A percentile compares a stretch with the other conserved stretches of the same genome.
These are phyloP conservation scores for Phytophthora cryptogea DNA, from an alignment of 352 stramenopile genomes.

Conservation along the genomic window DNA sequence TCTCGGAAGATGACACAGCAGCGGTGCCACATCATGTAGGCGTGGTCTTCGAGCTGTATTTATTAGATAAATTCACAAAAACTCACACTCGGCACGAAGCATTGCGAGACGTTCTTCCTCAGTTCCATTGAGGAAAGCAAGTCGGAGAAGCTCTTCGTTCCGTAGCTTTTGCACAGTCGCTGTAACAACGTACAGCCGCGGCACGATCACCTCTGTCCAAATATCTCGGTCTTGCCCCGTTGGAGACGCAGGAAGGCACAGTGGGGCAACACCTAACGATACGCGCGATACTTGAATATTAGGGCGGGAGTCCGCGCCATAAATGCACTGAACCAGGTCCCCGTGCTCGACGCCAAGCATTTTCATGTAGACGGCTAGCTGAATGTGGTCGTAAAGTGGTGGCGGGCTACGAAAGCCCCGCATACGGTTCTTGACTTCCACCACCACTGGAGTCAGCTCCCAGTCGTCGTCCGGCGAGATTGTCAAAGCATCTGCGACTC, in stretches of 20 bases:
- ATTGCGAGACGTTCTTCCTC: constrained; percentile 48
- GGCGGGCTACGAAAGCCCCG: constrained; percentile 58
- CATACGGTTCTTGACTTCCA: constrained; percentile 84
- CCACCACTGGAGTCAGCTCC: constrained; percentile 59
- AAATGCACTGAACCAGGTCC: constrained; percentile 75
- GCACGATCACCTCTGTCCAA: constrained; percentile 68
- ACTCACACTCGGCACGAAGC: constrained; percentile 56
- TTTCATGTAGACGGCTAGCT: constrained; percentile 86
- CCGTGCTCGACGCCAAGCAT: constrained; percentile 64
- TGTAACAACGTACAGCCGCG: constrained; percentile 61
- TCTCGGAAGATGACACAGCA: constrained; percentile 23
- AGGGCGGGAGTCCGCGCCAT: constrained; percentile 38
- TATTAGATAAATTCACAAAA: constrained; percentile 44
- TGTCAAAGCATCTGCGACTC: constrained; percentile 56
- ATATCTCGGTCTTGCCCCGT: constrained; percentile 30
- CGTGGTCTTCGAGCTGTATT: constrained; percentile 1
- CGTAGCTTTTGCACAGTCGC: constrained; percentile 54
- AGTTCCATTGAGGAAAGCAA: constrained; percentile 68
- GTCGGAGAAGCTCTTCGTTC: constrained; percentile 49
- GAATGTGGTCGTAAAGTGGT: constrained; percentile 75
- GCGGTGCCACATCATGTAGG: constrained; percentile 47
- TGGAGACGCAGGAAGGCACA: constrained; percentile 34
- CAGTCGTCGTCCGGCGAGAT: constrained; percentile 67
- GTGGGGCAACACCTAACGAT: constrained; percentile 44
- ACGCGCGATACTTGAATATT: constrained; percentile 62